These are phyloP conservation scores for Tulasnella sp. DNA, from an alignment of 768 basidiomycete genomes.

Conservation along the genomic window DNA sequence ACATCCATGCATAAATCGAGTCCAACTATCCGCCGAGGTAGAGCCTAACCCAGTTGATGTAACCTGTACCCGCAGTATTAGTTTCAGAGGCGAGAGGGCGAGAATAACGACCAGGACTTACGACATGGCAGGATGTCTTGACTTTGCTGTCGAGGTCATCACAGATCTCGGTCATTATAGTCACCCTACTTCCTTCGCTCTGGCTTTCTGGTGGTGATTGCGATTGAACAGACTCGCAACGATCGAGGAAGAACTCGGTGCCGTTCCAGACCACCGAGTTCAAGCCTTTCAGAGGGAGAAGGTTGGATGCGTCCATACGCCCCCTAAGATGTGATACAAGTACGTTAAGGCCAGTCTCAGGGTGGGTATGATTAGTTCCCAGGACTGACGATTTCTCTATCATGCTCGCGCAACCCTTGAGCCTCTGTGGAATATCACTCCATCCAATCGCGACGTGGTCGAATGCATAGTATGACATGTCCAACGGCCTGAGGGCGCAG, in stretches of 20 bases:
- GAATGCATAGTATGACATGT: constrained; percentile 3
- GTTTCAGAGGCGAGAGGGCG: background rate
- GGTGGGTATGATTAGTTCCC: background rate
- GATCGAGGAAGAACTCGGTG: background rate
- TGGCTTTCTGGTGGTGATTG: too few species aligned
- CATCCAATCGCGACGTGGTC: background rate
- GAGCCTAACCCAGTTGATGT: background rate
- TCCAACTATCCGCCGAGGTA: background rate
- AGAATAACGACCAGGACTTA: background rate
- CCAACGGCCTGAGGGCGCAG: background rate
- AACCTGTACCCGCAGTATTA: background rate
- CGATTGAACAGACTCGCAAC: background rate
- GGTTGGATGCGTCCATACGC: too few species aligned
- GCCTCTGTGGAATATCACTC: background rate
- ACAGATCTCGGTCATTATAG: background rate
- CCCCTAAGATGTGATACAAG: too few species aligned
- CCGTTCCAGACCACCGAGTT: too few species aligned
- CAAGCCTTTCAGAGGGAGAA: too few species aligned
- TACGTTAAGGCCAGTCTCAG: too few species aligned
- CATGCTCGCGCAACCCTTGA: background rate
- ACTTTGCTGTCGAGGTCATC: background rate
- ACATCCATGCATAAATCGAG: background rate
- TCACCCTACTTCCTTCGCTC: too few species aligned
- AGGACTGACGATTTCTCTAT: background rate
- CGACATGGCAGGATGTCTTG: background rate